Evolutionary conservation across 2,329 filamentous ascomycete species (phyloP).

Genomic region (Fusarium fujikuroi): DNA sequence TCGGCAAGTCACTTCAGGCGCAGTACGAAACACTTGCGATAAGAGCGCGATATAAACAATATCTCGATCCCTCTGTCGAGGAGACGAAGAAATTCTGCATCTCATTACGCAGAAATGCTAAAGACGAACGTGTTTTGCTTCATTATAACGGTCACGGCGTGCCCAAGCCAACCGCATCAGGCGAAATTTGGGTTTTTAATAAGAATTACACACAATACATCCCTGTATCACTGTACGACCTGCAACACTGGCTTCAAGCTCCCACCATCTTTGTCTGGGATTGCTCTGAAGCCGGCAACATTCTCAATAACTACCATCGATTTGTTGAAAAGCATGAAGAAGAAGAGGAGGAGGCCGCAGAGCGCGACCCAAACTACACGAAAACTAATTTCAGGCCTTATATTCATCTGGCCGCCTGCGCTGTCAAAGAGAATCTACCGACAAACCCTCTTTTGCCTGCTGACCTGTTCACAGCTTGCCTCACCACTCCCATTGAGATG

Average conservation of each 20-base stretch:
- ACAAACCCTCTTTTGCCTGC: constrained; percentile 94
- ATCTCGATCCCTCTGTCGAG: constrained; percentile 94
- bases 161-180: constrained; percentile 92
- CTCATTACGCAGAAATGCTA: constrained; percentile 88
- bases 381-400: constrained; percentile 76
- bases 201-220: constrained; percentile 99
- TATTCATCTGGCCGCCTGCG: constrained; percentile 93
- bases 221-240: constrained; percentile 91
- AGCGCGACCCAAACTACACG: constrained; percentile 83
- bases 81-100: constrained; percentile 97
- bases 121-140: constrained; percentile 95
- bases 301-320: constrained; percentile 92
- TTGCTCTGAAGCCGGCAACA: constrained; percentile 95
- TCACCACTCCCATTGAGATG: constrained; percentile 98
- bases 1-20: constrained; percentile 93
- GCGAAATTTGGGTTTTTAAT: constrained; percentile 99
- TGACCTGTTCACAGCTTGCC: constrained; percentile 93
- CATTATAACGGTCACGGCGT: constrained; percentile 99
- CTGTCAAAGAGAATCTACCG: constrained; percentile 89
- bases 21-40: constrained; percentile 97
- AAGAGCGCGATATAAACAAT: constrained; percentile 96
- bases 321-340: constrained; percentile 95
- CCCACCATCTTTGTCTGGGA: constrained; percentile 98
- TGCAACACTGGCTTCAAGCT: constrained; percentile 95
- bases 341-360: constrained; percentile 81